Conservation (phyloP, 2,329 filamentous ascomycete genomes). For the Sphaerulina musiva region DNA sequence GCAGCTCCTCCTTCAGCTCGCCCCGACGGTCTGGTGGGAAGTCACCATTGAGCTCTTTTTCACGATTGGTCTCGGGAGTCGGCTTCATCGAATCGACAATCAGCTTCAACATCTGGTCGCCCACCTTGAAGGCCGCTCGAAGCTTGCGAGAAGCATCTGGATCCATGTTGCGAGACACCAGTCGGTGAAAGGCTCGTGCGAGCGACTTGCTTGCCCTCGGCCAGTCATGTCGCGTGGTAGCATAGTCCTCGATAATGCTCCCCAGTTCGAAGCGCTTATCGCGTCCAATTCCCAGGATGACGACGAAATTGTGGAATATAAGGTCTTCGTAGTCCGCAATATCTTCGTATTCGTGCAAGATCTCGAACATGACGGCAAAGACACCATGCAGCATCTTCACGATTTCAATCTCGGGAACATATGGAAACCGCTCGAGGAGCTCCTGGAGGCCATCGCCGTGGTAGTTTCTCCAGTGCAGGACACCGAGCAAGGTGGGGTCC, state of each 20-base stretch:
- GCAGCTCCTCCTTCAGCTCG: constrained; percentile 75
- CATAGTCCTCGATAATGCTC: constrained; percentile 85
- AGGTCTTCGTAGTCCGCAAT: constrained; percentile 89
- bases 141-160: constrained; percentile 76
- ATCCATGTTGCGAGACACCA: constrained; percentile 77
- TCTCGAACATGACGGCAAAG: constrained; percentile 83
- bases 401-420: constrained; percentile 94
- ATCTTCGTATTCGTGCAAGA: constrained; percentile 83
- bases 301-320: constrained; percentile 83
- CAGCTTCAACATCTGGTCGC: constrained; percentile 86
- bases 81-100: constrained; percentile 83
- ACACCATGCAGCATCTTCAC: constrained; percentile 89
- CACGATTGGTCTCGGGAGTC: constrained; percentile 33
- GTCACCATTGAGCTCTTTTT: constrained; percentile 9
- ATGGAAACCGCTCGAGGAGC: constrained; percentile 74
- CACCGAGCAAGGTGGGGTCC: constrained; percentile 73
- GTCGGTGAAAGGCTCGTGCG: constrained; percentile 75
- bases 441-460: constrained; percentile 64
- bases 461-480: constrained; percentile 64
- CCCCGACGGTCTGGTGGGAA: constrained; percentile 44
- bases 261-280: constrained; percentile 89
- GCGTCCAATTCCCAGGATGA: constrained; percentile 85
- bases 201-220: constrained; percentile 86
- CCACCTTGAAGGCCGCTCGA: constrained; percentile 89
- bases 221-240: constrained; percentile 82